Base-by-base conservation (phyloP, 2,329 filamentous ascomycete species). In the Xylariales sp. region DNA sequence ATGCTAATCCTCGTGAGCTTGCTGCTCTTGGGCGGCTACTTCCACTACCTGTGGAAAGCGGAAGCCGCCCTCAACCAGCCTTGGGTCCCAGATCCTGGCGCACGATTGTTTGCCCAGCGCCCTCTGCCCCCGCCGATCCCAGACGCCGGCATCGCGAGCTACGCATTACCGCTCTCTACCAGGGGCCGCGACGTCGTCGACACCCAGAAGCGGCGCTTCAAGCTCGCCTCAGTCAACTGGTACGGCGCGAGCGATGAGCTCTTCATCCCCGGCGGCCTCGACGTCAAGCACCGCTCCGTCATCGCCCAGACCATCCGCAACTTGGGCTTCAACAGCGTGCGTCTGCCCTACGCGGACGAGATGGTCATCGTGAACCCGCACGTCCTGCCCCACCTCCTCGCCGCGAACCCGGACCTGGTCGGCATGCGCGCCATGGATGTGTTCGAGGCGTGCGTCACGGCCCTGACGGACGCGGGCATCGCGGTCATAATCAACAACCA, bases 401-500 rank as follows among this genome's bases (percentile, higher is more conserved):
- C 66, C 6, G 77, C 78, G 7, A 85, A 85, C 52, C 66, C 70
- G 32, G 80, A 85, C 51, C 66, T 85, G 9, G 57, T 73, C 7
- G 76, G 76, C 2, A 55, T 64, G 38, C 66, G 65, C 32, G 81
- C 81, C 5, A 57, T 86, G 47, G 80, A 84, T 48, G 63, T 86
- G 4, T 77, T 78, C 50, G 70, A 71, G 45, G 78, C 80, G 4
- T 74, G 76, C 28, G 71, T 81, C 20, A 63, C 69, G 35, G 68
- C 78, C 9, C 63, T 85, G 52, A 84, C 81, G 7, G 71, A 76
- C 20, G 76, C 71, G 9, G 80, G 80, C 16, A 60, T 85, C 39
- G 76, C 78, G 16, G 80, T 85, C 40, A 78, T 85, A 37, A 61
- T 83, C 47, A 86, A 86, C 65, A 78, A 86, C 59, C 82, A 86